Evolutionary conservation across 2,329 filamentous ascomycete genomes (phyloP).

Genomic region (Neurospora crassa): DNA sequence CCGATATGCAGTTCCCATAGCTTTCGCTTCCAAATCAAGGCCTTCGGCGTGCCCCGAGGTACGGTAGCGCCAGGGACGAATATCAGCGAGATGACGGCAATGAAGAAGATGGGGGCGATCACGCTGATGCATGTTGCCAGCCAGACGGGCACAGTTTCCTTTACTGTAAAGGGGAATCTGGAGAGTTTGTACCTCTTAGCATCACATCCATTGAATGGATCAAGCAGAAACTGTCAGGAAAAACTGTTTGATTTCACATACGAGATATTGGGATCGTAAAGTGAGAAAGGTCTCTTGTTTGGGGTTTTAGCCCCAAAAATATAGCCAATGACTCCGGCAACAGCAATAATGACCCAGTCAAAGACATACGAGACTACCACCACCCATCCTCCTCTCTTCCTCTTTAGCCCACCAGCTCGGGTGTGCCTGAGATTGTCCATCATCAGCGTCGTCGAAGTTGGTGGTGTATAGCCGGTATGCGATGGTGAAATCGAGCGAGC

Average conservation of each 20-base stretch:
- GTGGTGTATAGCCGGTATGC: slow-evolving; percentile 9
- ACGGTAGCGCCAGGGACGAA: slow-evolving; percentile 66
- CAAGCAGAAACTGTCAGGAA: background rate
- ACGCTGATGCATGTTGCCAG: slow-evolving; percentile 56
- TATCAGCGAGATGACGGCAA: slow-evolving; percentile 57
- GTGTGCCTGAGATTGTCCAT: slow-evolving; percentile 14
- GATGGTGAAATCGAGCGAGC: slow-evolving; percentile 12
- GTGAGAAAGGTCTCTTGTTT: slow-evolving; percentile 61
- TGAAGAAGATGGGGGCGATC: slow-evolving; percentile 55
- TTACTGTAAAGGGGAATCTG: slow-evolving; percentile 58
- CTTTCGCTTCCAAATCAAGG: slow-evolving; percentile 68
- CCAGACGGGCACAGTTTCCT: slow-evolving; percentile 63
- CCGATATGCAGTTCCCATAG: slow-evolving; percentile 86
- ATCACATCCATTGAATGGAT: slow-evolving; percentile 2
- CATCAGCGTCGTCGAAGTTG: slow-evolving; percentile 1
- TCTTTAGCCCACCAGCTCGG: slow-evolving; percentile 11
- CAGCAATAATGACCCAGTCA: slow-evolving; percentile 63
- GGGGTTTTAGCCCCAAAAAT: slow-evolving; percentile 51
- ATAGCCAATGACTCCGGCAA: slow-evolving; percentile 48
- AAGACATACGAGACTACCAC: slow-evolving; percentile 58
- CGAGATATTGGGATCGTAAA: slow-evolving; percentile 69
- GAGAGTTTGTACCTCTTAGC: background rate
- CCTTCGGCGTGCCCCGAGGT: slow-evolving; percentile 49
- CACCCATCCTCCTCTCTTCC: slow-evolving; percentile 20
- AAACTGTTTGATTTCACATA: slow-evolving; percentile 24